Conservation (phyloP, 139 green algal species). For the Chlorella sp. region DNA sequence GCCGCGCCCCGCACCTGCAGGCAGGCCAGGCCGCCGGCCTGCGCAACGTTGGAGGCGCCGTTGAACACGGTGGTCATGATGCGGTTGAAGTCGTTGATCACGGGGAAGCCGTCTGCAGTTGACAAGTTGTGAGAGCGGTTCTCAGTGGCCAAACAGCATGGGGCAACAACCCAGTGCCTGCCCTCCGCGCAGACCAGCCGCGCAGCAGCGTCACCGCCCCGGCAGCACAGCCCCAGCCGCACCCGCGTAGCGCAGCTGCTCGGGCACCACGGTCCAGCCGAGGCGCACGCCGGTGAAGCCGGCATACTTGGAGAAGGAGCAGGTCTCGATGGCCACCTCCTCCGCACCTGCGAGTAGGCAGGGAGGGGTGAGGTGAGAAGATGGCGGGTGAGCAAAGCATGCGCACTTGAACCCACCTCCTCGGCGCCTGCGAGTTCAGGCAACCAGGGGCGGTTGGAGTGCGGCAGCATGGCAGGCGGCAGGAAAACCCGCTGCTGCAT, state of each 20-base stretch:
- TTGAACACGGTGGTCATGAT: slow-evolving; percentile 99
- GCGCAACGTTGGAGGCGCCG: slow-evolving; percentile 93
- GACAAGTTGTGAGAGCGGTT: no score
- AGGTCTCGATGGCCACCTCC: slow-evolving; percentile 92
- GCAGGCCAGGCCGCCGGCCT: slow-evolving; percentile 93
- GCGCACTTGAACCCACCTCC: background rate
- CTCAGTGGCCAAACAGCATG: no score
- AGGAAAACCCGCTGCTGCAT: background rate
- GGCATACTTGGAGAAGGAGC: slow-evolving; percentile 97
- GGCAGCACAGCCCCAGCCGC: no score
- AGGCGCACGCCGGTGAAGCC: slow-evolving; percentile 98
- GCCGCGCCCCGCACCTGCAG: slow-evolving; percentile 49
- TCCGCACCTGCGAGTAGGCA: slow-evolving; percentile 67
- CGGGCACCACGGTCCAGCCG: slow-evolving; percentile 98
- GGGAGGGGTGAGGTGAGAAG: background rate
- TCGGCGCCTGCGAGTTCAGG: background rate
- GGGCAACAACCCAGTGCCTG: no score
- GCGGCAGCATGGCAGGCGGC: background rate
- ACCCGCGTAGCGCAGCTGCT: slow-evolving; percentile 69
- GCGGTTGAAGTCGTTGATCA: slow-evolving; percentile 94
- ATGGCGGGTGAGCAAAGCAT: background rate
- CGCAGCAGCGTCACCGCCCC: no score
- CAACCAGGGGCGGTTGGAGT: no score
- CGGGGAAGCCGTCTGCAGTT: slow-evolving; percentile 71
- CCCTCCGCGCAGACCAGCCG: no score